Base-by-base conservation (phyloP, 805 yeast genomes). In the Hanseniaspora occidentalis region DNA sequence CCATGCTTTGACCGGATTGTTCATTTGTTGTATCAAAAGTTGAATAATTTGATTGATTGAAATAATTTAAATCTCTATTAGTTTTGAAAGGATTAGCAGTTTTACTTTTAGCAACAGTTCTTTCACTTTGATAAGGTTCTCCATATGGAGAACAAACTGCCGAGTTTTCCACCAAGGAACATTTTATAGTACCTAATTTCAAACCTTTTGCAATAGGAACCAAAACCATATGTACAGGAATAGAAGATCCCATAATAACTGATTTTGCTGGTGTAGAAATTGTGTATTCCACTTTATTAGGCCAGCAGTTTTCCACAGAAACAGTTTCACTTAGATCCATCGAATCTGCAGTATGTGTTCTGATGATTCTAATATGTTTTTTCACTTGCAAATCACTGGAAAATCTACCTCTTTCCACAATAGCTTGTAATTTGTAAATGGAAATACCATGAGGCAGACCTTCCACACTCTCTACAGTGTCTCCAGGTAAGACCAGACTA, bases 251-350 rank as follows among this genome's bases (percentile, higher is more conserved):
- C 34, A 92, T 78, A 0, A 97, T 94, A 19, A 85, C 72, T 0
- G 96, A 95, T 52, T 84, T 79, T 20, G 84, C 69, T 0, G 97
- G 96, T 5, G 84, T 77, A 40, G 84, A 80, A 44, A 92, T 75
- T 2, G 85, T 73, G 57, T 89, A 89, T 53, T 89, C 96, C 24
- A 89, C 84, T 56, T 92, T 92, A 36, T 77, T 66, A 2, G 97
- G 96, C 97, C 97, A 89, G 1, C 88, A 79, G 56, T 89, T 89
- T 54, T 86, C 95, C 24, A 89, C 94, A 0, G 94, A 84, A 50
- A 88, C 83, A 0, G 97, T 84, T 58, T 89, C 96, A 0, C 94
- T 71, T 19, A 86, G 66, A 51, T 92, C 97, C 3, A 83, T 72
- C 1, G 94, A 73, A 57, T 89, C 97, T 1, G 94, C 73, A 2